A percentile compares a stretch with the other conserved stretches of the same genome.
Evolutionary conservation across 1,284 basidiomycete genomes (phyloP).

Genomic region (Serendipita sp.): DNA sequence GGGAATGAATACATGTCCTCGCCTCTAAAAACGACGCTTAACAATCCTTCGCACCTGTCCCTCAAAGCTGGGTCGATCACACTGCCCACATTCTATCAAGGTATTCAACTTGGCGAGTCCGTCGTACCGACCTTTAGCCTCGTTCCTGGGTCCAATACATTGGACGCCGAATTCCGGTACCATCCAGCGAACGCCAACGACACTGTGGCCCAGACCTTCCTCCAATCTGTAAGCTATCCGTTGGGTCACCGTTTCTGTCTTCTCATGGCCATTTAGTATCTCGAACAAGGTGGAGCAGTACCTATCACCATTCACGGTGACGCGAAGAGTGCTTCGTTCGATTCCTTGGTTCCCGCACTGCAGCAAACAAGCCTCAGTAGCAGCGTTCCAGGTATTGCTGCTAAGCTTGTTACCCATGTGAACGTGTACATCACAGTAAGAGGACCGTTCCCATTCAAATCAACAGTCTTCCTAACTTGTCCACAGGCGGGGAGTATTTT

Average conservation of each 20-base stretch:
- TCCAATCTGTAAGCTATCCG: conserved; percentile 16
- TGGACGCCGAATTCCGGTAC: conserved; percentile 53
- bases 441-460: background rate
- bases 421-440: conserved; percentile 35
- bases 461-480: conserved; percentile 20
- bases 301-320: conserved; percentile 48
- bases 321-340: conserved; percentile 44
- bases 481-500: conserved; percentile 33
- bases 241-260: too few relatives aligned
- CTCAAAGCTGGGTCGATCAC: conserved; percentile 44
- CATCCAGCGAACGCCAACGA: conserved; percentile 49
- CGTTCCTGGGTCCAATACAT: conserved; percentile 40
- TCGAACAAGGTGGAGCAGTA: conserved; percentile 25
- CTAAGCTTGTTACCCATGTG: conserved; percentile 30
- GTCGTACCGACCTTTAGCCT: conserved; percentile 37
- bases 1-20: conserved; percentile 40
- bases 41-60: conserved; percentile 58
- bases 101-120: conserved; percentile 21
- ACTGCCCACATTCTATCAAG: conserved; percentile 46
- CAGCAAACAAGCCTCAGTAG: conserved; percentile 39
- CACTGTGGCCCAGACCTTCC: conserved; percentile 36
- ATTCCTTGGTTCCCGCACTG: conserved; percentile 43
- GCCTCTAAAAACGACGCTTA: conserved; percentile 37
- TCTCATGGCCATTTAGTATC: conserved; percentile 16
- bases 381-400: conserved; percentile 28